phyloP scores from a whole-genome alignment of 1,139 yeast species.

The Kodamaea sp. region DNA sequence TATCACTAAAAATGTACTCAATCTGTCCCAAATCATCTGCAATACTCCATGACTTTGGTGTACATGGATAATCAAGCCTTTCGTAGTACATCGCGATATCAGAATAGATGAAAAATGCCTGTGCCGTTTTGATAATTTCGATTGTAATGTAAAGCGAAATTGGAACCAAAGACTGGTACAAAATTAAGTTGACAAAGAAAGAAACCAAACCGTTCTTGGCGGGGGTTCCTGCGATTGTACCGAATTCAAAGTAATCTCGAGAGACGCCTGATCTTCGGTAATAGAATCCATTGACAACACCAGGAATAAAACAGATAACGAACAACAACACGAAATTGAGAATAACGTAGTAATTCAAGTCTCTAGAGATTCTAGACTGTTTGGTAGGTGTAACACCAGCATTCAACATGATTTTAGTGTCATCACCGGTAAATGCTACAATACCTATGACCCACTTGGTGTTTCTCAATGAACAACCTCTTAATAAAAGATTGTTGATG shows the following conservation, averaged over 20 bases:
- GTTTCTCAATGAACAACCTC: constrained; percentile 56
- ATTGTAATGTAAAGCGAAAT: constrained; percentile 60
- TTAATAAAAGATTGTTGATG: constrained; percentile 48
- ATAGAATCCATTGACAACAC: constrained; percentile 52
- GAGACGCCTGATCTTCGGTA: constrained; percentile 38
- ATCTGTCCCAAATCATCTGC: constrained; percentile 68
- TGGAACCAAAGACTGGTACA: constrained; percentile 61
- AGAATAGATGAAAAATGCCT: constrained; percentile 56
- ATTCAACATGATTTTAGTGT: constrained; percentile 58
- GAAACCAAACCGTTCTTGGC: constrained; percentile 52
- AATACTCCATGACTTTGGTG: constrained; percentile 63
- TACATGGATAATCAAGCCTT: constrained; percentile 56
- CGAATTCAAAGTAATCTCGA: constrained; percentile 48
- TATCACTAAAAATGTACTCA: constrained; percentile 62
- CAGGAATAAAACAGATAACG: constrained; percentile 52
- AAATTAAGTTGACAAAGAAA: constrained; percentile 53
- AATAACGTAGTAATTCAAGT: constrained; percentile 51
- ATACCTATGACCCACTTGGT: constrained; percentile 58
- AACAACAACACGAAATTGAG: constrained; percentile 50
- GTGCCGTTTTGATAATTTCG: constrained; percentile 60
- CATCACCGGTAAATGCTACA: constrained; percentile 54
- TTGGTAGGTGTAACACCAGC: constrained; percentile 61
- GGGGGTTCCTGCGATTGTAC: constrained; percentile 53
- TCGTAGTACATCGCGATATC: constrained; percentile 55
- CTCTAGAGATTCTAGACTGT: constrained; percentile 52